Base-by-base conservation (phyloP, 768 basidiomycete genomes). In the Cyclocybe aegerita region DNA sequence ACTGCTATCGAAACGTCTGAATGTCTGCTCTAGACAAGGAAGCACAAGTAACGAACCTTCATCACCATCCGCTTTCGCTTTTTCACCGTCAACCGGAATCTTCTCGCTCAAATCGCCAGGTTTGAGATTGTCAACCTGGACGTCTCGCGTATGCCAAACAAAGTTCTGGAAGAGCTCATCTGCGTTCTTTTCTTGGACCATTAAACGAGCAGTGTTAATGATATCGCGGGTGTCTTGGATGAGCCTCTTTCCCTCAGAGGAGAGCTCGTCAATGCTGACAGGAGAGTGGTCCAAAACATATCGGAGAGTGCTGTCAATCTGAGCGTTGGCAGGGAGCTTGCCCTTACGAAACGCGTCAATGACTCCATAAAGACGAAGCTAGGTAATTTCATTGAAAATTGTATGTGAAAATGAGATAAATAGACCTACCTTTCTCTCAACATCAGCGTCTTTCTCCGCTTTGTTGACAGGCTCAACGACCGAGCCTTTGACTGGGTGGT, bases 81-180 rank as follows among this genome's bases (percentile, higher is more conserved):
- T 87, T 1, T 74, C 72, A 52, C 75, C 75, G 52, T 79, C 77
- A n/a, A 81, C 73, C n/a, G 81, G 78, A 1, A 56, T 40, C 1
- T 51, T 56, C 9, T 67, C 48, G 69, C 56, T 30, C 50, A 59
- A 54, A 7, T 64, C 72, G 37, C 75, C 60, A 46, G 58, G 57
- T 1, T 54, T 49, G 14, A 66, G 8, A 5, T 12, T 33, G 1
- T 66, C 61, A 0, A 51, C 55, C 9, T 74, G 75, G 14, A 85
- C 70, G 34, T 80, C 79, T 32, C 79, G 72, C 1, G 90, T 91
- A 53, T 85, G 80, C 88, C 88, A 94, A 36, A 95, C 68, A 58
- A 96, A 95, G 60, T 90, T 86, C 69, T 98, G 96, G 66, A 97
- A 77, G 36, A 98, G 78, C 71, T 98, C 93, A 58, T 96, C 94